Evolutionary conservation across 495 filamentous ascomycete species (phyloP), one percentile per base, ranked within the genome.

Genomic region (Corynascus novoguineensis): DNA sequence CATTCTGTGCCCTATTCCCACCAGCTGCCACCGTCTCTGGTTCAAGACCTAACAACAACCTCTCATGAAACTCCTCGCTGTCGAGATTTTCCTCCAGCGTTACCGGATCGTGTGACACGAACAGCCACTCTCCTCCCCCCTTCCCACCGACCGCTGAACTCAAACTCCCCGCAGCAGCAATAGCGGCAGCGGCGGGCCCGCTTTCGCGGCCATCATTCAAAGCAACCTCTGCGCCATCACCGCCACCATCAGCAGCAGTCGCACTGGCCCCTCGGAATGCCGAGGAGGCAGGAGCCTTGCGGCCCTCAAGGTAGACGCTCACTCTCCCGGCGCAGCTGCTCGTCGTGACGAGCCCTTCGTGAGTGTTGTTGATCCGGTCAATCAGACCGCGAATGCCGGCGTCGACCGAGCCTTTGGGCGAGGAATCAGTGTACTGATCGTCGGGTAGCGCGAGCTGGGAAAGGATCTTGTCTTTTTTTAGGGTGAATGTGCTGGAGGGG

Each of bases 261-360:
- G 10, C 41, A 22, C n/a, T 19, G 7, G 14, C 42, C 29, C 2
- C 22, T 10, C 11, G 1, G 5, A 8, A 3, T 1, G 46, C n/a
- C 11, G 28, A 0, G 6, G 47, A 11, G 4, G 31, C 11, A 5
- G 19, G 0, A 4, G 27, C 7, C 55, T 83, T 86, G 27, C 72
- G 68, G 6, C 90, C 91, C 73, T 96, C 92, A 1, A 91, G 71
- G 70, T 92, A 96, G 15, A 96, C 87, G 60, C 84, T 89, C 29
- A 91, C 80, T 28, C 91, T 75, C 34, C 92, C 92, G 11, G 90
- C 84, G 65, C 92, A 96, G 67, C 88, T 95, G 69, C 92, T 96
- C 12, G 91, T 96, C 7, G 90, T 96, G 25, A 92, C 90, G 27
- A 90, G 74, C 31, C 86, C 87, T 9, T 82, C 79, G n/a, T 80